Evolutionary conservation across 305 asterid species (phyloP).

Genomic region (Fraxinus paxiana): DNA sequence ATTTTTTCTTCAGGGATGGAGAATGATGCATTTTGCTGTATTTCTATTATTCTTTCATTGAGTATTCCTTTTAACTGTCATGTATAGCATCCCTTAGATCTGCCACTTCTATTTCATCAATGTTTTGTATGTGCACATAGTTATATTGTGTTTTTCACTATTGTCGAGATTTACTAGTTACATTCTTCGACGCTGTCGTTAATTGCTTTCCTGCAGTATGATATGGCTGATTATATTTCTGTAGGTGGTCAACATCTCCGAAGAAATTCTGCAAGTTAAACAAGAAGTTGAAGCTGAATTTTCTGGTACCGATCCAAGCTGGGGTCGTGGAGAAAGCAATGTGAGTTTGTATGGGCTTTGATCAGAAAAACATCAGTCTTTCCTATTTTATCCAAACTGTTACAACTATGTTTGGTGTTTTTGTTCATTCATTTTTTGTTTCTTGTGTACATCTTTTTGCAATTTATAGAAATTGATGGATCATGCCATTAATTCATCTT

Average conservation of each 20-base stretch:
- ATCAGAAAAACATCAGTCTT: not conserved
- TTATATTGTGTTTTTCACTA: not conserved
- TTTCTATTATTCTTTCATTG: not conserved
- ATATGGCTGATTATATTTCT: conserved; percentile 16
- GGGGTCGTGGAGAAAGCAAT: conserved; percentile 1
- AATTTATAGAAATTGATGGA: not conserved
- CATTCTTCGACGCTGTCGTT: not conserved
- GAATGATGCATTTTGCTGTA: conserved; percentile 13
- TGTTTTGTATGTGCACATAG: not conserved
- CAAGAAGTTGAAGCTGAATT: conserved; percentile 80
- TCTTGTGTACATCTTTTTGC: not conserved
- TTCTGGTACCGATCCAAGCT: not conserved
- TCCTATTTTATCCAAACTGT: not conserved
- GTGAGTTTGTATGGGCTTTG: not conserved
- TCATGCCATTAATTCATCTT: not conserved
- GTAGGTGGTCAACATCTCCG: conserved; percentile 57
- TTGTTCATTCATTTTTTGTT: not conserved
- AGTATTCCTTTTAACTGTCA: not conserved
- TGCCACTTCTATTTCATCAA: not conserved
- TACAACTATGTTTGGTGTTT: not conserved
- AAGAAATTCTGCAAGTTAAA: conserved; percentile 61
- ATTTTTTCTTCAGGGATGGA: conserved; percentile 1
- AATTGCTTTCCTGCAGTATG: not conserved
- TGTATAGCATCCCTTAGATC: not conserved
- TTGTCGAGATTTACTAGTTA: not conserved